Base-by-base conservation (phyloP, 768 basidiomycete genomes). In the Rhizopogon roseolus region DNA sequence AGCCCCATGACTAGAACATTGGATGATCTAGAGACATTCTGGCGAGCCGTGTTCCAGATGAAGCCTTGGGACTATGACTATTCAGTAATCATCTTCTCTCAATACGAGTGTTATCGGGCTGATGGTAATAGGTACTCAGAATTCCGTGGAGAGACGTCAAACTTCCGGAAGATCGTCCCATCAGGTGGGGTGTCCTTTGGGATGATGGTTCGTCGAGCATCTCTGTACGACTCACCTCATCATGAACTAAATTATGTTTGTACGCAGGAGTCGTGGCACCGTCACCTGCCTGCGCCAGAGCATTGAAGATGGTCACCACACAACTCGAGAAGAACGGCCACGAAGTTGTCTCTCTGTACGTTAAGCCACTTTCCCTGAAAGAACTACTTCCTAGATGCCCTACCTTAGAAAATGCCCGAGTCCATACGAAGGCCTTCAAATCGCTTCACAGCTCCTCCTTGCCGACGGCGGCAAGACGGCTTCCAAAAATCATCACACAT, bases 31-130 rank as follows among this genome's bases (percentile, higher is more conserved):
- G 76, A 79, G 48, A 80, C 83, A 51, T 82, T 87, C 64, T 87
- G 82, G 82, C 79, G 79, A 57, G 73, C 81, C 13, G 72, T 88
- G 7, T 73, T 86, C 19, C 69, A 69, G 42, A 81, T 80, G 66
- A 77, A 78, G 52, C 84, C 86, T 14, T 88, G 85, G 84, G 72
- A 75, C 14, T 86, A 87, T 55, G 87, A 88, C 61, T 78, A 81
- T 53, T 61, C 61, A 3, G 76, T 76, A 54, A 63, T 66, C 53
- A 19, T 27, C 32, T 38, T 5, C 9, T 34, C n/a, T 3, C 13
- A 41, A 17, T 28, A 25, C 6, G 13, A 17, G 8, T 28, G 16
- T 4, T 25, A 27, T 43, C 32, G 36, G 36, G 19, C 37, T 29
- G 17, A 49, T 29, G 13, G 39, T n/a, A 28, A 25, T 11, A 75